phyloP scores from a whole-genome alignment of 2,329 filamentous ascomycete species.

The Capronia coronata region DNA sequence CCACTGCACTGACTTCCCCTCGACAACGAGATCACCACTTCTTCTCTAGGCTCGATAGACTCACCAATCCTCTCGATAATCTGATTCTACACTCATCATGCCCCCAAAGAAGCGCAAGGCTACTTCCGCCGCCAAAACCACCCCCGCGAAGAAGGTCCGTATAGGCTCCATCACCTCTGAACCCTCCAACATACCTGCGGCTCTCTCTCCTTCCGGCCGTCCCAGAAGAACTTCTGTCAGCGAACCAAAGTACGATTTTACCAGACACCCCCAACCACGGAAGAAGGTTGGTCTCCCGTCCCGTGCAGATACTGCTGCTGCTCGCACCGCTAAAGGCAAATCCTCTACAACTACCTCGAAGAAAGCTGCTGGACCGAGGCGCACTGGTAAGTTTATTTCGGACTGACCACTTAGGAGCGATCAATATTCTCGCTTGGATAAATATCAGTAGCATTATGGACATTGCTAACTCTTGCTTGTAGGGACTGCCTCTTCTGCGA shows the following conservation, averaged over 20 bases:
- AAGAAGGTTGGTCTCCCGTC: constrained; percentile 4
- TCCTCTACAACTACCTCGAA: constrained; percentile 5
- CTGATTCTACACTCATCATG: constrained; percentile 4
- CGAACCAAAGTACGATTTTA: constrained; percentile 21
- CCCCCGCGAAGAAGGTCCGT: constrained; percentile 20
- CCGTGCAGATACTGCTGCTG: constrained; percentile 5
- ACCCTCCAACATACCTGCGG: neutral
- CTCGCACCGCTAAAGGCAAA: constrained; percentile 1
- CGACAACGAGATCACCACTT: no score
- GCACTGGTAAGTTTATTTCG: neutral
- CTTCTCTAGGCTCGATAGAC: no score
- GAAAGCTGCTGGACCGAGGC: neutral
- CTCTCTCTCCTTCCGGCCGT: constrained; percentile 14
- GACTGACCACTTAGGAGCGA: neutral
- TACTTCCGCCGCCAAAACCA: neutral
- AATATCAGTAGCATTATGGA: neutral
- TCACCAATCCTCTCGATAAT: no score
- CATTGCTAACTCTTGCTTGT: neutral
- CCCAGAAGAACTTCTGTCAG: constrained; percentile 20
- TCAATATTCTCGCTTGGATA: no score
- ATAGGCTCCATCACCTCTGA: constrained; percentile 12
- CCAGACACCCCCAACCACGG: neutral
- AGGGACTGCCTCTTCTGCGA: neutral
- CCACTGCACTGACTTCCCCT: no score
- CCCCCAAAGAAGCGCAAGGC: constrained; percentile 21